Evolutionary conservation across 2,329 filamentous ascomycete genomes (phyloP).

Genomic region (Microcyclosporella mali): DNA sequence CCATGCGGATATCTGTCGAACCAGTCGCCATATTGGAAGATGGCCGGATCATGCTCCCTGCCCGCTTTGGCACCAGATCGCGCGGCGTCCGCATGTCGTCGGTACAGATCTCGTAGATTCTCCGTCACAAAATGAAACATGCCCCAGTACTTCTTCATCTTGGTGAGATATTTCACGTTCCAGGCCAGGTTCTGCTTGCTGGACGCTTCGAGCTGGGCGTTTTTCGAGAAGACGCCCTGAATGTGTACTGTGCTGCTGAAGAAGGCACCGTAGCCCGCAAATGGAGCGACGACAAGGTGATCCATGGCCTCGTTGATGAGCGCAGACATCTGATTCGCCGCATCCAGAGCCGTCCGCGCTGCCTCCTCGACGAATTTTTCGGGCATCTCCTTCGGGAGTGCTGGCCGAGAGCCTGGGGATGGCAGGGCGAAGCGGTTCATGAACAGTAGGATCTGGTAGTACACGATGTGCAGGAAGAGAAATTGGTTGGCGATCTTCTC

Average conservation of each 20-base stretch:
- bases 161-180: constrained; percentile 84
- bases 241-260: constrained; percentile 92
- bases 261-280: constrained; percentile 91
- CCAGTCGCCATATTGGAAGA: constrained; percentile 97
- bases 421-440: constrained; percentile 82
- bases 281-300: constrained; percentile 78
- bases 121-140: constrained; percentile 98
- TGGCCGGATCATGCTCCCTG: constrained; percentile 49
- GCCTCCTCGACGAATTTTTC: constrained; percentile 71
- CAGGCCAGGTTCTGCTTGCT: constrained; percentile 79
- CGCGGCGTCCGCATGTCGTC: constrained; percentile 74
- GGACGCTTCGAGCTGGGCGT: constrained; percentile 64
- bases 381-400: constrained; percentile 59
- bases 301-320: constrained; percentile 74
- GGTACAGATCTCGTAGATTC: constrained; percentile 82
- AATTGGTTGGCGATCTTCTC: constrained; percentile 87
- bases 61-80: constrained; percentile 52
- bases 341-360: constrained; percentile 68
- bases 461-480: constrained; percentile 81
- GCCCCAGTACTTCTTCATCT: constrained; percentile 97
- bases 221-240: constrained; percentile 82
- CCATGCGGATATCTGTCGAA: constrained; percentile 92
- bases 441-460: constrained; percentile 85
- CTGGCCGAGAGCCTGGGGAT: constrained; percentile 53
- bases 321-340: constrained; percentile 80